Conservation (phyloP, 805 yeast genomes). For the Cyberlindnera suaveolens region DNA sequence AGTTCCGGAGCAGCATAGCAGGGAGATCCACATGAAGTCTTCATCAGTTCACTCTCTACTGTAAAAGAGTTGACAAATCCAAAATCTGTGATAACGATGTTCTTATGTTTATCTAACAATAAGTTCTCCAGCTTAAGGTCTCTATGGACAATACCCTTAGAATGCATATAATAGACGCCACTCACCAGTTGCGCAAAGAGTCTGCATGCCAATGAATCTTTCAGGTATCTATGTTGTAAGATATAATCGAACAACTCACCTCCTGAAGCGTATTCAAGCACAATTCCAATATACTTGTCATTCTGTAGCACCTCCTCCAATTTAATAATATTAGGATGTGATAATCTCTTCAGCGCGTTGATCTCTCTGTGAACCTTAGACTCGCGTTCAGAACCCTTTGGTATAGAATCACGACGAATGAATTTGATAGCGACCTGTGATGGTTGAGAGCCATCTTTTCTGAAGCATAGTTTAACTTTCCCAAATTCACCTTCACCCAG, state of each 20-base stretch:
- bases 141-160: slow-evolving; percentile 62
- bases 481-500: slow-evolving; percentile 98
- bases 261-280: slow-evolving; percentile 93
- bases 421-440: slow-evolving; percentile 90
- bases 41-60: slow-evolving; percentile 69
- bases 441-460: slow-evolving; percentile 65
- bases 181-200: slow-evolving; percentile 89
- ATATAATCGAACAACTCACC: slow-evolving; percentile 96
- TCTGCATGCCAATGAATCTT: slow-evolving; percentile 80
- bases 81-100: slow-evolving; percentile 65
- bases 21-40: slow-evolving; percentile 94
- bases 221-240: slow-evolving; percentile 75
- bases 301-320: slow-evolving; percentile 90
- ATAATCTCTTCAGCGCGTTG: slow-evolving; percentile 75
- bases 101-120: slow-evolving; percentile 49
- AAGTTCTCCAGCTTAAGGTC: slow-evolving; percentile 73
- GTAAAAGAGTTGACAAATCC: slow-evolving; percentile 84
- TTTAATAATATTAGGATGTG: slow-evolving; percentile 91
- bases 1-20: slow-evolving; percentile 98
- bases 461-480: slow-evolving; percentile 94
- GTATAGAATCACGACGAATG: slow-evolving; percentile 82
- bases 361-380: slow-evolving; percentile 89
- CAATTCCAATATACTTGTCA: slow-evolving; percentile 94
- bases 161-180: slow-evolving; percentile 84
- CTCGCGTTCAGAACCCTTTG: slow-evolving; percentile 80